phyloP scores from a whole-genome alignment of 345 rosid genomes.

The Fremontodendron californicum region DNA sequence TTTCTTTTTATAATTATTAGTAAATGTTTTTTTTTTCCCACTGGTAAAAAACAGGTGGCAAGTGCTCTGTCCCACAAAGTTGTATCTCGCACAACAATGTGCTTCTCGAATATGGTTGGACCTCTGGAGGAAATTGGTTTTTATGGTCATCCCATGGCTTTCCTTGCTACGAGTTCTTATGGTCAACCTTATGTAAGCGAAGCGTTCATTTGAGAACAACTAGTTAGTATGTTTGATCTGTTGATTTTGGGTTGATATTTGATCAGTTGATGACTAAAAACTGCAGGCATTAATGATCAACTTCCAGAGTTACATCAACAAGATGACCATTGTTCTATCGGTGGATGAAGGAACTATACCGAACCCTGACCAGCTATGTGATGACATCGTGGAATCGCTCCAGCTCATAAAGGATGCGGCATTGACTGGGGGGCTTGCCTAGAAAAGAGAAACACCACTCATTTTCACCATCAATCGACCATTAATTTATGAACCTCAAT shows the following conservation, averaged over 20 bases:
- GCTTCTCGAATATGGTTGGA: slow-evolving; percentile 60
- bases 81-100: slow-evolving; percentile 45
- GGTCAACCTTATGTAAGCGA: slow-evolving; percentile 63
- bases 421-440: not conserved
- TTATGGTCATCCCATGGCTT: slow-evolving; percentile 58
- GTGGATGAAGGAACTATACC: slow-evolving; percentile 34
- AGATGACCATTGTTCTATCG: slow-evolving; percentile 35
- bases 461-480: too few species aligned
- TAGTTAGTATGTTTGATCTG: not conserved
- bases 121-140: slow-evolving; percentile 62
- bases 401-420: slow-evolving; percentile 25
- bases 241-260: not conserved
- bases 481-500: too few species aligned
- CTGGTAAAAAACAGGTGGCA: slow-evolving; percentile 28
- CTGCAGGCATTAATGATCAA: slow-evolving; percentile 43
- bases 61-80: slow-evolving; percentile 32
- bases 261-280: not conserved
- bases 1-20: too few species aligned
- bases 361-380: slow-evolving; percentile 36
- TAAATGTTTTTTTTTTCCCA: not conserved
- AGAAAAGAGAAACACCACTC: not conserved
- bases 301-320: slow-evolving; percentile 35
- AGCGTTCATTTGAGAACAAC: not conserved
- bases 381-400: slow-evolving; percentile 32
- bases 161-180: slow-evolving; percentile 57